Evolutionary conservation across 2,329 filamentous ascomycete species (phyloP).

Genomic region (Tolypocladium cylindrosporum): DNA sequence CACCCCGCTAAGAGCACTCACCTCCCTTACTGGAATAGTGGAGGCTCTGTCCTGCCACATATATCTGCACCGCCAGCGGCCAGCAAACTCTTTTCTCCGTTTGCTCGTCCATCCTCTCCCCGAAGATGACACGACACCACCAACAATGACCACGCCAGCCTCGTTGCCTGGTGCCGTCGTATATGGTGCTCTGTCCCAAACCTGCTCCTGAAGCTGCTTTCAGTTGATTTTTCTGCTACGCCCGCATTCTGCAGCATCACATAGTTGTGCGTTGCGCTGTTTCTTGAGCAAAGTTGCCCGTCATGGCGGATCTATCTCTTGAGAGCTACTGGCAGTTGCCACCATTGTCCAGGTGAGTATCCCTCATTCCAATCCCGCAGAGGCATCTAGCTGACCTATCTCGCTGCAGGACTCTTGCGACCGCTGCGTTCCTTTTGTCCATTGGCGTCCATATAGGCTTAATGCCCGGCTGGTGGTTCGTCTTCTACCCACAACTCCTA

Average conservation of each 20-base stretch:
- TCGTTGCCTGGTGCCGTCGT: conserved; percentile 15
- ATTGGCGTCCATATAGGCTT: conserved; percentile 46
- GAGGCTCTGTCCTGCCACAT: background rate
- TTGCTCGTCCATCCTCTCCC: conserved; percentile 8
- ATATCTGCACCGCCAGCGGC: background rate
- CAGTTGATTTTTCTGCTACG: conserved; percentile 7
- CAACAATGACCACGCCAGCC: conserved; percentile 19
- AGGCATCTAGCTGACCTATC: conserved; percentile 10
- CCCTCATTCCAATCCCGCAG: background rate
- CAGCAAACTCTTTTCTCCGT: conserved; percentile 8
- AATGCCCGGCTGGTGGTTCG: conserved; percentile 36
- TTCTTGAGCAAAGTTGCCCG: conserved; percentile 21
- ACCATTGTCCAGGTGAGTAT: conserved; percentile 31
- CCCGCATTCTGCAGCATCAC: background rate
- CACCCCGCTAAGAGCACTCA: conserved; percentile 7
- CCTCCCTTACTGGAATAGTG: conserved; percentile 9
- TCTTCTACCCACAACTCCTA: conserved; percentile 42
- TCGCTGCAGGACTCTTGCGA: conserved; percentile 52
- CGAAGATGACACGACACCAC: conserved; percentile 25
- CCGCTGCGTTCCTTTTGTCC: conserved; percentile 51
- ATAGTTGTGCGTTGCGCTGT: background rate
- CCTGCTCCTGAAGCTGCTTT: conserved; percentile 4
- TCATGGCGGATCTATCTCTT: conserved; percentile 19
- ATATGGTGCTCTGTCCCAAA: conserved; percentile 9
- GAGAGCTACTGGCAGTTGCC: conserved; percentile 30